A percentile compares a stretch with the other conserved stretches of the same genome.
Conservation (phyloP, 106 monocot species). For the Amphibolis antarctica region DNA sequence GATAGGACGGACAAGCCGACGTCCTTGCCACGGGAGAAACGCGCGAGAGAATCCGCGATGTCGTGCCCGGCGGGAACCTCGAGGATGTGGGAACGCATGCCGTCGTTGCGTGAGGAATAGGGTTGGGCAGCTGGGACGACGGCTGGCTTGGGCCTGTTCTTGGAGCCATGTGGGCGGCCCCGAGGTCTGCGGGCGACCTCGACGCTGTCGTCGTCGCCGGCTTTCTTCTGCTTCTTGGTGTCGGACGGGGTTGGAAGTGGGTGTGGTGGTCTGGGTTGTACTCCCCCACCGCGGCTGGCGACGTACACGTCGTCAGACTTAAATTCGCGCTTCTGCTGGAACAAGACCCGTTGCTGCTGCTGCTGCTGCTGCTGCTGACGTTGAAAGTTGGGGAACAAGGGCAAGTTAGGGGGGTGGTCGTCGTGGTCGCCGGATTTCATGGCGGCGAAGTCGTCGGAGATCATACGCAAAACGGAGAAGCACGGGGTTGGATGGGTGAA, state of each 20-base stretch:
- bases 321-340: no score
- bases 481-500: no score
- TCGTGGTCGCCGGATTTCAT: no score
- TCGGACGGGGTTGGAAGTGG: not conserved
- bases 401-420: no score
- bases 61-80: conserved; percentile 60
- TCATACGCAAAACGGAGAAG: no score
- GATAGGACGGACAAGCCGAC: conserved; percentile 50
- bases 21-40: conserved; percentile 33
- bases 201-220: conserved; percentile 24
- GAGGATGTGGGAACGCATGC: conserved; percentile 52
- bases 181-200: conserved; percentile 31
- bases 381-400: no score
- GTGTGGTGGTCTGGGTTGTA: no score
- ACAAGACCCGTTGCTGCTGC: no score
- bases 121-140: conserved; percentile 34
- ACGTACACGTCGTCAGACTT: conserved; percentile 20
- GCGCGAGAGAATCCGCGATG: conserved; percentile 27
- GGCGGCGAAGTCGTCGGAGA: no score
- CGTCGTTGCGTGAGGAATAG: conserved; percentile 7
- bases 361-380: no score
- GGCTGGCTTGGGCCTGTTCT: conserved; percentile 67
- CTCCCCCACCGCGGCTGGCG: not conserved
- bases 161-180: conserved; percentile 61
- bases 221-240: conserved; percentile 3